Percentiles rank a stretch among this genome's conserved stretches.
phyloP scores from a whole-genome alignment of 192 early-diverging fungal genomes.

The Coemansia pectinata region DNA sequence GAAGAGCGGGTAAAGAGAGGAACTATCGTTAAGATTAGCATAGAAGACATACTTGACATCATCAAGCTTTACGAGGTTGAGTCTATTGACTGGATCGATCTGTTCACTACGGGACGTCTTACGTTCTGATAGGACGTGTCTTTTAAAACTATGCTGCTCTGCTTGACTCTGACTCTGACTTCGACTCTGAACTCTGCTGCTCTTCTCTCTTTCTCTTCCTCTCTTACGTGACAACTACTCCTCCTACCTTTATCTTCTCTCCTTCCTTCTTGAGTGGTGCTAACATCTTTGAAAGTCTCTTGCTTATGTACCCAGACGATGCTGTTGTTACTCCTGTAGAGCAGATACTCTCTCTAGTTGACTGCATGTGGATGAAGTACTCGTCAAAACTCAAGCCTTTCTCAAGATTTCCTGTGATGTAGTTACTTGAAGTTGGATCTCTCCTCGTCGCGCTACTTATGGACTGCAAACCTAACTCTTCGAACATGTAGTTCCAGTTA shows the following conservation, averaged over 20 bases:
- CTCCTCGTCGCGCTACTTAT: background rate
- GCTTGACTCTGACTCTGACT: too few species aligned
- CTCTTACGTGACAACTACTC: too few species aligned
- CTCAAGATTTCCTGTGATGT: constrained; percentile 1
- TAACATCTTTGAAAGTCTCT: background rate
- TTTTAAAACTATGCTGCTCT: too few species aligned
- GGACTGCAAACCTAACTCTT: background rate
- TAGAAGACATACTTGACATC: too few species aligned
- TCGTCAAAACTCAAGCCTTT: constrained; percentile 9
- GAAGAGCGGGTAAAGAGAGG: too few species aligned
- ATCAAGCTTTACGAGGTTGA: too few species aligned
- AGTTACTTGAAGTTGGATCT: background rate
- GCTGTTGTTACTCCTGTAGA: constrained; percentile 12
- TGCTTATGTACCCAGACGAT: constrained; percentile 7
- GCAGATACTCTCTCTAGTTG: constrained; percentile 16
- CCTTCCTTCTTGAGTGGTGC: background rate
- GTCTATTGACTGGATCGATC: too few species aligned
- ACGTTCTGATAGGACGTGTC: too few species aligned
- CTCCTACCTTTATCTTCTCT: background rate
- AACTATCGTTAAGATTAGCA: too few species aligned
- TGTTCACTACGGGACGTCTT: too few species aligned
- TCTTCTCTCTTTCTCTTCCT: too few species aligned
- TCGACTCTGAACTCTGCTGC: too few species aligned
- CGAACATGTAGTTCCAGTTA: constrained; percentile 17
- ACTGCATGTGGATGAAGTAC: constrained; percentile 12